Conservation (phyloP, 176 grass and related monocot species). For the Zoysia japonica region DNA sequence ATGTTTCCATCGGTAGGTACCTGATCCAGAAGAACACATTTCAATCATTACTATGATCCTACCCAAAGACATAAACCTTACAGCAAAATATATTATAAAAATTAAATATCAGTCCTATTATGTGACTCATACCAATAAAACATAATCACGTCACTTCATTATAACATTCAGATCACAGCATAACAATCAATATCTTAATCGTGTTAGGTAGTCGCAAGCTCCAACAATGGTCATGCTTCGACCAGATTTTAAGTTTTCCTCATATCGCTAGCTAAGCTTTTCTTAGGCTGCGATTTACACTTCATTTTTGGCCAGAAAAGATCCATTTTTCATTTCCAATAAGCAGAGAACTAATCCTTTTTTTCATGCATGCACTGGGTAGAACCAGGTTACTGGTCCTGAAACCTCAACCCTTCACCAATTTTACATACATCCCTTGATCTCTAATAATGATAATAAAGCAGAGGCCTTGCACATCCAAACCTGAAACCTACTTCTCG, state of each 20-base stretch:
- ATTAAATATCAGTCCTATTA: constrained; percentile 14
- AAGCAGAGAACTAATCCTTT: not conserved
- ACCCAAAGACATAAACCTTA: constrained; percentile 9
- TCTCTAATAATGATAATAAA: not conserved
- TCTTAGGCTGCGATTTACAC: not conserved
- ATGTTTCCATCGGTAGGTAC: constrained; percentile 63
- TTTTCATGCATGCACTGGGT: not conserved
- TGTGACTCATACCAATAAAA: not conserved
- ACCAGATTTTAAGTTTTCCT: constrained; percentile 1
- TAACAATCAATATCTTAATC: constrained; percentile 12
- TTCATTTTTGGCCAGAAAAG: not conserved
- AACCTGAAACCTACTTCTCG: constrained; percentile 28
- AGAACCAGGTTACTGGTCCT: not conserved
- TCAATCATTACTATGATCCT: constrained; percentile 29
- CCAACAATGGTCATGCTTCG: not conserved
- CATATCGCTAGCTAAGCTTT: not conserved
- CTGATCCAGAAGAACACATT: constrained; percentile 54
- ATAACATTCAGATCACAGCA: not conserved
- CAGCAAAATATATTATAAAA: constrained; percentile 1
- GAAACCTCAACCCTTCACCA: not conserved
- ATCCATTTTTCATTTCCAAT: not conserved
- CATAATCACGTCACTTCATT: not conserved
- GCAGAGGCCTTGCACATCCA: not conserved
- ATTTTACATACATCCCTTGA: not conserved
- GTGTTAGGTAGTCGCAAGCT: not conserved